Percentiles rank a stretch among this genome's conserved stretches.
phyloP scores from a whole-genome alignment of 164 flowering plant species.

The Piper longum region DNA sequence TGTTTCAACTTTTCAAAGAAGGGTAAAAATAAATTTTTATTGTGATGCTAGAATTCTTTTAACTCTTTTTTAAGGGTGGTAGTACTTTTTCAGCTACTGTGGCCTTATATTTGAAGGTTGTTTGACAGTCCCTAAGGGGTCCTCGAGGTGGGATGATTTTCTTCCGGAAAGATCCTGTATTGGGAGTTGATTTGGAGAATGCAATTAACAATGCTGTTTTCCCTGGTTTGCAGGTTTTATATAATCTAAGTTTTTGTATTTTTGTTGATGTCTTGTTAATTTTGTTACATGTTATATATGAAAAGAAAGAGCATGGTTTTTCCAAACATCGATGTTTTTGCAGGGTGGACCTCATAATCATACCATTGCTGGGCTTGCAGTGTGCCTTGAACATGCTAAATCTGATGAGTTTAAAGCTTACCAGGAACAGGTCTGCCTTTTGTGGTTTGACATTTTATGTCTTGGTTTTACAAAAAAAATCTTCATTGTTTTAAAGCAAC shows the following conservation, averaged over 20 bases:
- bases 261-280: not conserved
- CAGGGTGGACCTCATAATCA: conserved; percentile 99
- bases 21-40: no score
- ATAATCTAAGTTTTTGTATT: not conserved
- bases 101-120: conserved; percentile 2
- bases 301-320: not conserved
- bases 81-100: not conserved
- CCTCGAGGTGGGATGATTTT: conserved; percentile 84
- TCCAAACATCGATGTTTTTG: not conserved
- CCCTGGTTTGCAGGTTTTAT: conserved; percentile 81
- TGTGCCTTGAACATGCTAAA: conserved; percentile 60
- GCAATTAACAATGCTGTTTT: conserved; percentile 88
- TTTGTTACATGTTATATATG: not conserved
- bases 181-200: conserved; percentile 74
- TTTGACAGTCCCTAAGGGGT: conserved; percentile 42
- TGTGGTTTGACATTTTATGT: not conserved
- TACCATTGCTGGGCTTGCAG: conserved; percentile 80
- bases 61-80: not conserved
- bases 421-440: conserved; percentile 39
- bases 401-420: conserved; percentile 57
- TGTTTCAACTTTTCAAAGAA: no score
- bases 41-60: no score
- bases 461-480: not conserved
- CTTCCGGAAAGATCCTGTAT: conserved; percentile 65
- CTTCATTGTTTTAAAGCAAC: not conserved